phyloP scores from a whole-genome alignment of 2,329 filamentous ascomycete genomes.

The Pseudogymnoascus verrucosus region DNA sequence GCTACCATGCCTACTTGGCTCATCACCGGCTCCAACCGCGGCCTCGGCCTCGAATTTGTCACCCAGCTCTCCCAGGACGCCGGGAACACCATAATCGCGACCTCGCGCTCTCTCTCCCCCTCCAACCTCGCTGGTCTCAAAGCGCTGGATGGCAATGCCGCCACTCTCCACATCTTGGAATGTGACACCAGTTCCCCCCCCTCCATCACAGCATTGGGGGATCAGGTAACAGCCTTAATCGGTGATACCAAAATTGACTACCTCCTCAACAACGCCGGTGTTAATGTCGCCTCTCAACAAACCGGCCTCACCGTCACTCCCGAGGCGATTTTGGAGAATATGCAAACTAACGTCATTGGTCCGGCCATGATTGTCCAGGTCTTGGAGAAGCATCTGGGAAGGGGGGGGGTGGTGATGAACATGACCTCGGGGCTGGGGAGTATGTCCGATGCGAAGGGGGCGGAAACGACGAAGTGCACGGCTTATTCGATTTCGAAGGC shows the following conservation, averaged over 20 bases:
- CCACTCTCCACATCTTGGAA: constrained; percentile 31
- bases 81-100: constrained; percentile 33
- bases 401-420: constrained; percentile 16
- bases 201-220: constrained; percentile 30
- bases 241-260: no score
- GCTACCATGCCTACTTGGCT: constrained; percentile 11
- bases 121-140: constrained; percentile 26
- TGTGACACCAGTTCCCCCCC: constrained; percentile 32
- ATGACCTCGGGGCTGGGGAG: constrained; percentile 11
- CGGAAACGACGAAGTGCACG: neutral
- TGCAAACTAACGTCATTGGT: constrained; percentile 39
- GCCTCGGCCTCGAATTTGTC: constrained; percentile 19
- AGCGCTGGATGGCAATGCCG: constrained; percentile 17
- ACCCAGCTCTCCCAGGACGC: constrained; percentile 23
- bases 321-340: constrained; percentile 31
- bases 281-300: constrained; percentile 32
- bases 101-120: constrained; percentile 27
- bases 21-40: constrained; percentile 21
- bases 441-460: neutral
- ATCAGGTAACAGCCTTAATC: no score
- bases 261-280: constrained; percentile 35
- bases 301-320: constrained; percentile 33
- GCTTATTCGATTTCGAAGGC: constrained; percentile 18
- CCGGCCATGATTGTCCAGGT: constrained; percentile 38
- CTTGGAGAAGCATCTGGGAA: constrained; percentile 18